Percentiles rank a stretch among this genome's conserved stretches.
Evolutionary conservation across 495 filamentous ascomycete genomes (phyloP).

Genomic region (Daldinia decipiens): DNA sequence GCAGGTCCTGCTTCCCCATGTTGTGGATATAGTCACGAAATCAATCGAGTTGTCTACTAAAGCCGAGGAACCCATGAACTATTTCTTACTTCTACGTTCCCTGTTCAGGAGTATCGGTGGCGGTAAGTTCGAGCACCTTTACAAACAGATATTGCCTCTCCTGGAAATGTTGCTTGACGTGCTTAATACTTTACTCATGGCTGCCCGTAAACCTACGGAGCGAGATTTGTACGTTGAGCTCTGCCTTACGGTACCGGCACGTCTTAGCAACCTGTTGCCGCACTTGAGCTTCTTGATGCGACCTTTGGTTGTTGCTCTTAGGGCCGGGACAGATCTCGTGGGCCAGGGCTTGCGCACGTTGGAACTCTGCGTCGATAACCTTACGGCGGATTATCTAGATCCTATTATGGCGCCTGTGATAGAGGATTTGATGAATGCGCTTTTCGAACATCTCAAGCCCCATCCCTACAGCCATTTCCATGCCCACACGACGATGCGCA

Average conservation of each 20-base stretch:
- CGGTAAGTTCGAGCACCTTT: slow-evolving; percentile 94
- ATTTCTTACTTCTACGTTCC: slow-evolving; percentile 91
- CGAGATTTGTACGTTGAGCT: slow-evolving; percentile 97
- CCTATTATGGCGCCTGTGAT: slow-evolving; percentile 99
- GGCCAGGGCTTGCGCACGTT: slow-evolving; percentile 93
- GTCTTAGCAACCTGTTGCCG: slow-evolving; percentile 94
- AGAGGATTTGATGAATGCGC: slow-evolving; percentile 95
- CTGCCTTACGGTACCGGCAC: slow-evolving; percentile 92
- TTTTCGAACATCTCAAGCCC: slow-evolving; percentile 93
- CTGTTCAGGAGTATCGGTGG: slow-evolving; percentile 97
- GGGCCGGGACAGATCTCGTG: slow-evolving; percentile 91
- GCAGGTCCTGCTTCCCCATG: slow-evolving; percentile 92
- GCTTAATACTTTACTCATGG: slow-evolving; percentile 89
- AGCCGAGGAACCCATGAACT: slow-evolving; percentile 98
- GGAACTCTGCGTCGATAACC: slow-evolving; percentile 96
- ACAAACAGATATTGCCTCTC: slow-evolving; percentile 96
- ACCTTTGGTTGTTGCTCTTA: slow-evolving; percentile 91
- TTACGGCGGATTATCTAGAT: slow-evolving; percentile 97
- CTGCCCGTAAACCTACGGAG: slow-evolving; percentile 87
- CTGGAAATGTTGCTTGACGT: slow-evolving; percentile 98
- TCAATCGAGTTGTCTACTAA: slow-evolving; percentile 95
- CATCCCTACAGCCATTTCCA: slow-evolving; percentile 96
- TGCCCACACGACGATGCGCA: slow-evolving; percentile 97
- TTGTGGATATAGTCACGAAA: slow-evolving; percentile 94
- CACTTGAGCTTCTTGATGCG: slow-evolving; percentile 98